phyloP scores from a whole-genome alignment of 2,329 filamentous ascomycete species.

The Aspergillus pseudoglaucus region DNA sequence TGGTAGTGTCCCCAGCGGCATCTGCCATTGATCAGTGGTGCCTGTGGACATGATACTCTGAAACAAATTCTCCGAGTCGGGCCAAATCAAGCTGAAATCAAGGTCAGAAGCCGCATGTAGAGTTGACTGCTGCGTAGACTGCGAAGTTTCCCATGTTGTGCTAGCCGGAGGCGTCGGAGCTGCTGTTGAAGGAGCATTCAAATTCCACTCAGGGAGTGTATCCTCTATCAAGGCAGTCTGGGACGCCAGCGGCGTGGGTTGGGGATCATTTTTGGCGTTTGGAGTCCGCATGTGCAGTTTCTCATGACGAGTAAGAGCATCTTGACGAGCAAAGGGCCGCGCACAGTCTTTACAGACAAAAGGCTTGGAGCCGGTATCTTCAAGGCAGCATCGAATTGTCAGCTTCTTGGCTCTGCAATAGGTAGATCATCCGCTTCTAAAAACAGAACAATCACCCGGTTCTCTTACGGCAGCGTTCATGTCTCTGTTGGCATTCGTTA shows the following conservation, averaged over 20 bases:
- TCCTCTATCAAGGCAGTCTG: conserved; percentile 14
- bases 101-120: conserved; percentile 24
- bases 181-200: conserved; percentile 14
- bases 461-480: conserved; percentile 38
- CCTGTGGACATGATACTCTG: conserved; percentile 40
- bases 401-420: conserved; percentile 8
- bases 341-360: conserved; percentile 37
- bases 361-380: conserved; percentile 38
- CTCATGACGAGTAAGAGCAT: conserved; percentile 41
- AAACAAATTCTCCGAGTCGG: conserved; percentile 40
- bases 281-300: conserved; percentile 33
- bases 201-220: conserved; percentile 19
- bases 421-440: neutral
- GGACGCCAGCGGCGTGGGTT: conserved; percentile 6
- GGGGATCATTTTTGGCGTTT: conserved; percentile 13
- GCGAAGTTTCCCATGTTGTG: conserved; percentile 20
- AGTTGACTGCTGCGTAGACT: conserved; percentile 12
- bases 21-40: conserved; percentile 36
- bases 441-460: conserved; percentile 1
- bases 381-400: conserved; percentile 7
- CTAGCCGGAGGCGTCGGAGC: conserved; percentile 13
- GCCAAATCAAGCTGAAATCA: conserved; percentile 41
- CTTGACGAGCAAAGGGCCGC: conserved; percentile 38
- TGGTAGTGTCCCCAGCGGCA: conserved; percentile 37
- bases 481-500: conserved; percentile 25